These are phyloP conservation scores for Byssochlamys sp. DNA, from an alignment of 2,329 filamentous ascomycete genomes.

Conservation along the genomic window DNA sequence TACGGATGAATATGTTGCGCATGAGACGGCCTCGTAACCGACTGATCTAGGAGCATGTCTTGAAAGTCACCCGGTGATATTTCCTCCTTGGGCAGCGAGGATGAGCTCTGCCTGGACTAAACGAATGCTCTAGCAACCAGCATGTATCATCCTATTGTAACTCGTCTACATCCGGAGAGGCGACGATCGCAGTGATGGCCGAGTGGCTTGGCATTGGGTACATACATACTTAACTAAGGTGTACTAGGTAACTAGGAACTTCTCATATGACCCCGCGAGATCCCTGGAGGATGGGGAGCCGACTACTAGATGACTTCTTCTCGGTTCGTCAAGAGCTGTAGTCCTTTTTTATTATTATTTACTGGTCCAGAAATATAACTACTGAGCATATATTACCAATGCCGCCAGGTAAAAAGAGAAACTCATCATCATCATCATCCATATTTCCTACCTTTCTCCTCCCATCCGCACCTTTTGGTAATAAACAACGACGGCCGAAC, in stretches of 20 bases:
- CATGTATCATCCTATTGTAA: neutral
- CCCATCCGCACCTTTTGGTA: conserved; percentile 40
- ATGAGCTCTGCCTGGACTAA: no score
- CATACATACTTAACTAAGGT: neutral
- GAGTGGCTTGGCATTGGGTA: neutral
- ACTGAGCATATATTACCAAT: neutral
- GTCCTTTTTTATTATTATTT: neutral
- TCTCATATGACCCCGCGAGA: neutral
- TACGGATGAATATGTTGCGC: neutral
- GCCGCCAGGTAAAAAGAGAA: conserved; percentile 8
- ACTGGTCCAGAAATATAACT: neutral
- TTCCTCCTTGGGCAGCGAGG: no score
- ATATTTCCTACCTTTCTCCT: conserved; percentile 45
- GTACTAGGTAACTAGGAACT: neutral
- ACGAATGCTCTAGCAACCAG: neutral
- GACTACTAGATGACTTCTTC: neutral
- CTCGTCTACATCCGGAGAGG: neutral
- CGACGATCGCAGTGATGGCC: neutral
- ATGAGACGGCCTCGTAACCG: neutral
- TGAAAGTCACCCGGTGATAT: no score
- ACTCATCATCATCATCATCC: conserved; percentile 12
- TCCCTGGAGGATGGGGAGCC: neutral
- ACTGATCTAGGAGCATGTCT: neutral
- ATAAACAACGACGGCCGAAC: conserved; percentile 12
- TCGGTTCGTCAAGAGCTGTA: neutral